A percentile compares a stretch with the other conserved stretches of the same genome.
Conservation (phyloP, 371 early-diverging fungal species). For the Mortierella sp. region DNA sequence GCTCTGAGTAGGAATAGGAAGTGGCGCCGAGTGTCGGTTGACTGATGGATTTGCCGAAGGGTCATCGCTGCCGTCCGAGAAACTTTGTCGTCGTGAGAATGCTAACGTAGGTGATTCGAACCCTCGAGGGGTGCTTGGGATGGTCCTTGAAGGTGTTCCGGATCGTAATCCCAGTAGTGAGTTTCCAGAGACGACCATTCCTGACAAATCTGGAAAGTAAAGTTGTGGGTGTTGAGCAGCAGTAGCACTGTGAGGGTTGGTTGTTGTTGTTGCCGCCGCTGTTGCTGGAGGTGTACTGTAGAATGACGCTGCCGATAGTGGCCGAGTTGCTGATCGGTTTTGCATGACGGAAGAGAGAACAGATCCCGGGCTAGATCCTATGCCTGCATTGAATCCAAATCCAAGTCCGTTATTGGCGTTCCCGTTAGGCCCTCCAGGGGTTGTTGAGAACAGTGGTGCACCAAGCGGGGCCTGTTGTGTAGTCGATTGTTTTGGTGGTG, state of each 20-base stretch:
- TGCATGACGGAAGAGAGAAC: slow-evolving; percentile 53
- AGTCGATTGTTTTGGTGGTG: not conserved
- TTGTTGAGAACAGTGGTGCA: slow-evolving; percentile 20
- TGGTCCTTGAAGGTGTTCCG: slow-evolving; percentile 42
- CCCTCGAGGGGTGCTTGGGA: slow-evolving; percentile 50
- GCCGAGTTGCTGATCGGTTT: slow-evolving; percentile 26
- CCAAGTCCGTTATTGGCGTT: slow-evolving; percentile 27
- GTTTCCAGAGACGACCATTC: slow-evolving; percentile 46
- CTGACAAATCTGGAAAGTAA: slow-evolving; percentile 41
- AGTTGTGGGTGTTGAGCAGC: slow-evolving; percentile 33
- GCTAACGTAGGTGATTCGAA: slow-evolving; percentile 52
- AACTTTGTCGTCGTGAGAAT: slow-evolving; percentile 47
- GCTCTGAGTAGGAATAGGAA: slow-evolving; percentile 6
- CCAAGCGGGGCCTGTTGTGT: slow-evolving; percentile 5
- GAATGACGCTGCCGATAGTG: slow-evolving; percentile 42
- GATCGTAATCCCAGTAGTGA: slow-evolving; percentile 46
- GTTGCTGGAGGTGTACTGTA: slow-evolving; percentile 42
- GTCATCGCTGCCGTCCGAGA: slow-evolving; percentile 38
- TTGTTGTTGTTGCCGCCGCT: not conserved
- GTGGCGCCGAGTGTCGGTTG: slow-evolving; percentile 4
- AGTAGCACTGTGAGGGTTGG: not conserved
- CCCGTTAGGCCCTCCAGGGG: slow-evolving; percentile 22
- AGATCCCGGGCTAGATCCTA: slow-evolving; percentile 38
- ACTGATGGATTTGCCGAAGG: not conserved
- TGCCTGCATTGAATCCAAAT: slow-evolving; percentile 37